Conservation (phyloP, 768 basidiomycete species). For the Lentinus brumalis region DNA sequence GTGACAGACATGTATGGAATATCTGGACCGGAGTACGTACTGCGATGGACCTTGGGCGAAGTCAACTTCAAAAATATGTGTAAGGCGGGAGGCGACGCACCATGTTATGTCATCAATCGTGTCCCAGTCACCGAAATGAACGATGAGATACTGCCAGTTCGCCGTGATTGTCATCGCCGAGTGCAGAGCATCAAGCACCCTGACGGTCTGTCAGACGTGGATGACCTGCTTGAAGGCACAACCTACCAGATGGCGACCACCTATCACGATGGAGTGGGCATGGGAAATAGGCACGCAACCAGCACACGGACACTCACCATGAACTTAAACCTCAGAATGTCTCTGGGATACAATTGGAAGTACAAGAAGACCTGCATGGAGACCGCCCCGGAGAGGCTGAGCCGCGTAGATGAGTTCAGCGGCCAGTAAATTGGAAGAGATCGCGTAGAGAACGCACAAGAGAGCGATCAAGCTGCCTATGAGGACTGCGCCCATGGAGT, state of each 20-base stretch:
- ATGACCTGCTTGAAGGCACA: background rate
- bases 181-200: conserved; percentile 26
- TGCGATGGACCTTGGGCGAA: conserved; percentile 7
- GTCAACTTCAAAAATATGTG: background rate
- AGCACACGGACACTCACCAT: conserved; percentile 3
- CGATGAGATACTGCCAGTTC: conserved; percentile 28
- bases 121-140: conserved; percentile 20
- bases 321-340: conserved; percentile 10
- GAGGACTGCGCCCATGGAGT: conserved; percentile 19
- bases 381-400: conserved; percentile 19
- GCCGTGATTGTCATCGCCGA: conserved; percentile 21
- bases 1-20: background rate
- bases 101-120: conserved; percentile 25
- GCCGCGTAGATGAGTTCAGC: too few species aligned
- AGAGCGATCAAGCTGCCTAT: conserved; percentile 12
- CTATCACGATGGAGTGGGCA: background rate
- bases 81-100: background rate
- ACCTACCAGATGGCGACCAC: conserved; percentile 8
- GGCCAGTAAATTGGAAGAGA: too few species aligned
- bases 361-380: conserved; percentile 21
- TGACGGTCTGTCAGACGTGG: background rate
- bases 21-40: conserved; percentile 3
- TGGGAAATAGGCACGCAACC: background rate
- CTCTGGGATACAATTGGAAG: conserved; percentile 14
- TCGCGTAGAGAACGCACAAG: conserved; percentile 1